Percentiles rank a stretch among this genome's conserved stretches.
These are phyloP conservation scores for Diplogelasinospora grovesii DNA, from an alignment of 495 filamentous ascomycete species.

Conservation along the genomic window DNA sequence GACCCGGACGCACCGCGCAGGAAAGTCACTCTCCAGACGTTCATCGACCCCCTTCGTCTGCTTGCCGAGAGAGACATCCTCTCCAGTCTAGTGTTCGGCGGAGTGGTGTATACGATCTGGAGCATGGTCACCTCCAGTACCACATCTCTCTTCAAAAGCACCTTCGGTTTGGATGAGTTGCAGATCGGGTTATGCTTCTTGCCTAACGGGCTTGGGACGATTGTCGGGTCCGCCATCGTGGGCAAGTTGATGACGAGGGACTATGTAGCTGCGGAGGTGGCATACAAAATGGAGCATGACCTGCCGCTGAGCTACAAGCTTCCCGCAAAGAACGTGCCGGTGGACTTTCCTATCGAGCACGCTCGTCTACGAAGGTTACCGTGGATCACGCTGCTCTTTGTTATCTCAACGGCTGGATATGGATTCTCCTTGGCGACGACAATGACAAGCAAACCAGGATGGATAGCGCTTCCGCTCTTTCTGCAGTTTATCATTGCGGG, in stretches of 20 bases:
- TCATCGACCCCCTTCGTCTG: constrained; percentile 34
- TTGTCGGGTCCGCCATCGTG: constrained; percentile 45
- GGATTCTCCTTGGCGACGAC: constrained; percentile 27
- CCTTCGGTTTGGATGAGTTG: constrained; percentile 44
- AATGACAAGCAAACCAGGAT: constrained; percentile 27
- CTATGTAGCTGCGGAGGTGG: constrained; percentile 29
- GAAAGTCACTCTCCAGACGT: constrained; percentile 31
- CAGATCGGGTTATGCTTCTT: constrained; percentile 50
- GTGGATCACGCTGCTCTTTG: constrained; percentile 29
- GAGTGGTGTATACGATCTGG: constrained; percentile 45
- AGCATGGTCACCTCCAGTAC: constrained; percentile 47
- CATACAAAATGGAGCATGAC: constrained; percentile 32
- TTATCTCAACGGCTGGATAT: constrained; percentile 32
- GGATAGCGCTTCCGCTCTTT: constrained; percentile 32
- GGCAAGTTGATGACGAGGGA: constrained; percentile 39
- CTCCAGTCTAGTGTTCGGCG: constrained; percentile 38
- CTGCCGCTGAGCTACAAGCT: constrained; percentile 36
- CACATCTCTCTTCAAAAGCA: constrained; percentile 33
- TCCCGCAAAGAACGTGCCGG: constrained; percentile 33
- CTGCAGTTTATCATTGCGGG: constrained; percentile 42
- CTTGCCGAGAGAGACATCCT: constrained; percentile 41
- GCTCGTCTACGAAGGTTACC: constrained; percentile 43
- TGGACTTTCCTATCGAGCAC: constrained; percentile 49
- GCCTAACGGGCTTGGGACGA: constrained; percentile 52
- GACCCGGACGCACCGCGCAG: constrained; percentile 13